Evolutionary conservation across 805 yeast species (phyloP).

Genomic region (Barnettozyma californica): DNA sequence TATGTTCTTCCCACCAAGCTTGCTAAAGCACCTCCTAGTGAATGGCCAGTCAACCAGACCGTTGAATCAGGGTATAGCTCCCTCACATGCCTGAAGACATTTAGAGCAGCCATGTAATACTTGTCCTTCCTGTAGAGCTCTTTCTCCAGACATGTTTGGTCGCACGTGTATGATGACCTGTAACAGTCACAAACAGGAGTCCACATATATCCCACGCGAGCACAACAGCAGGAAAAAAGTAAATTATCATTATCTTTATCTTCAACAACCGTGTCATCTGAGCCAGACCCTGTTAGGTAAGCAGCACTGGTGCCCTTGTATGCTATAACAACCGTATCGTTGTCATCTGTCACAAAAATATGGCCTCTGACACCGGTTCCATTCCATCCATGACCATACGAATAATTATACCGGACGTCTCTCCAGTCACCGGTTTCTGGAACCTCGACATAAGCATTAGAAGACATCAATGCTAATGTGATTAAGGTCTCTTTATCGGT

Average conservation of each 20-base stretch:
- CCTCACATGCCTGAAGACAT: slow-evolving; percentile 70
- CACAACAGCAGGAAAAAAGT: slow-evolving; percentile 93
- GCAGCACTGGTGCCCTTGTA: slow-evolving; percentile 92
- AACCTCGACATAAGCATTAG: slow-evolving; percentile 80
- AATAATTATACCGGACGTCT: slow-evolving; percentile 60
- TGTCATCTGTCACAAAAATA: slow-evolving; percentile 62
- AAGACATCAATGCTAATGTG: slow-evolving; percentile 75
- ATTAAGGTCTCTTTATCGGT: slow-evolving; percentile 69
- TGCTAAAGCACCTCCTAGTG: slow-evolving; percentile 86
- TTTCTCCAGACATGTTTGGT: slow-evolving; percentile 77
- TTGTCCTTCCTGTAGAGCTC: slow-evolving; percentile 71
- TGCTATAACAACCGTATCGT: slow-evolving; percentile 63
- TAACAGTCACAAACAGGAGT: slow-evolving; percentile 94
- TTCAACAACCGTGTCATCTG: slow-evolving; percentile 74
- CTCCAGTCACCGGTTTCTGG: slow-evolving; percentile 86
- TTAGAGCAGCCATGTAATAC: slow-evolving; percentile 75
- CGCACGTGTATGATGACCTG: slow-evolving; percentile 76
- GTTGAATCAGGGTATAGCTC: slow-evolving; percentile 59
- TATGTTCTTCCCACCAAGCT: slow-evolving; percentile 79
- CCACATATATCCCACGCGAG: slow-evolving; percentile 88
- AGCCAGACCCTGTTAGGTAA: slow-evolving; percentile 67
- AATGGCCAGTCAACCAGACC: slow-evolving; percentile 93
- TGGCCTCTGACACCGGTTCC: slow-evolving; percentile 86
- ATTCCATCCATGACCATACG: slow-evolving; percentile 80
- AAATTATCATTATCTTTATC: slow-evolving; percentile 87